A percentile compares a stretch with the other conserved stretches of the same genome.
Evolutionary conservation across 75 land plant genomes (phyloP).

Genomic region (Ceratopteris richardii): DNA sequence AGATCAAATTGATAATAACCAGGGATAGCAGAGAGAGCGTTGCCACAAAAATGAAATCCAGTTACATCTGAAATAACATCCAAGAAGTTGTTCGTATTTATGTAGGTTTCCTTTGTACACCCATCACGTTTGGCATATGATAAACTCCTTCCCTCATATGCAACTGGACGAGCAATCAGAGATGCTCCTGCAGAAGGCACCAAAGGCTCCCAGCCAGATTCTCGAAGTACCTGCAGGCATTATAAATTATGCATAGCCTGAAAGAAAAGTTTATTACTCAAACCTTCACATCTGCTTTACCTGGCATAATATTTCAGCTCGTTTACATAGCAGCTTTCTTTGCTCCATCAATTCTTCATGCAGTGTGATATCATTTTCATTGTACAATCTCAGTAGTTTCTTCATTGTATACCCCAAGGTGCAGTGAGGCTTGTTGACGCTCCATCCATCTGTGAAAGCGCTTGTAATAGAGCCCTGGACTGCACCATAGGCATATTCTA

Average conservation of each 20-base stretch:
- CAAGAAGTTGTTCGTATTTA: constrained; percentile 55
- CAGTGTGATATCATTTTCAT: constrained; percentile 24
- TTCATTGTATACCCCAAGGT: constrained; percentile 77
- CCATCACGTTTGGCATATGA: constrained; percentile 9
- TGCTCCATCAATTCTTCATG: neutral
- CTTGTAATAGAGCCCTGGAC: constrained; percentile 39
- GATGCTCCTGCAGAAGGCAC: constrained; percentile 63
- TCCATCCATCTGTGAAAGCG: constrained; percentile 48
- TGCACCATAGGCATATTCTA: constrained; percentile 66
- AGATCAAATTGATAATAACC: constrained; percentile 77
- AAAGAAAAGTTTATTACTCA: neutral
- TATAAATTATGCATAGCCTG: neutral
- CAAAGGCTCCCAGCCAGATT: constrained; percentile 84
- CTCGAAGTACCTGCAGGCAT: constrained; percentile 48
- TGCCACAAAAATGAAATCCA: constrained; percentile 73
- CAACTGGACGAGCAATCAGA: constrained; percentile 73
- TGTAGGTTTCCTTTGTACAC: constrained; percentile 13
- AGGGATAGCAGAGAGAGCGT: constrained; percentile 80
- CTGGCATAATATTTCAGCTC: neutral
- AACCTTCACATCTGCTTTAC: constrained; percentile 5
- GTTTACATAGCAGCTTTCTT: neutral
- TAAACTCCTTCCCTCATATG: constrained; percentile 52
- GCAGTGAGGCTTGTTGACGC: constrained; percentile 70
- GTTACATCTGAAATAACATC: constrained; percentile 57
- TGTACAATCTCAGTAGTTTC: constrained; percentile 53